These are phyloP conservation scores for Verbascum thapsus DNA, from an alignment of 257 asterid species.

Conservation along the genomic window DNA sequence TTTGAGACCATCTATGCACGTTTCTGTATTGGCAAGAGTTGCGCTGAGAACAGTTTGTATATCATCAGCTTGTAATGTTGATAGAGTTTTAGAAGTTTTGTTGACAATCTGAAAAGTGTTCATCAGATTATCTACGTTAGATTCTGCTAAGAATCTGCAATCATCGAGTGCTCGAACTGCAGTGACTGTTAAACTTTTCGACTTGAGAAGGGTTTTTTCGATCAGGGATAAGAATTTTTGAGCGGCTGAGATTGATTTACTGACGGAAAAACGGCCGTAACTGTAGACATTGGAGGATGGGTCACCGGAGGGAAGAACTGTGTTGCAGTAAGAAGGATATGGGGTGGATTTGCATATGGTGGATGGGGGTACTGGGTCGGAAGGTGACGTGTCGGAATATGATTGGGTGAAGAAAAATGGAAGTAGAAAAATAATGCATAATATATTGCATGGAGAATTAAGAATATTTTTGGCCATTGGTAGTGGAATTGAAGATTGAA, in stretches of 20 bases:
- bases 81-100: slow-evolving; percentile 39
- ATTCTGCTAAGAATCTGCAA: slow-evolving; percentile 56
- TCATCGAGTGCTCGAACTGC: slow-evolving; percentile 70
- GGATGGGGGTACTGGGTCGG: slow-evolving; percentile 36
- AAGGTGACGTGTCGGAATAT: slow-evolving; percentile 19
- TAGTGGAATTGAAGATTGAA: not conserved
- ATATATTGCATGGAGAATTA: not conserved
- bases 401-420: slow-evolving; percentile 14
- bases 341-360: slow-evolving; percentile 59
- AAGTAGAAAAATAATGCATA: slow-evolving; percentile 23
- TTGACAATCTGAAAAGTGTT: slow-evolving; percentile 34
- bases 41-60: slow-evolving; percentile 72
- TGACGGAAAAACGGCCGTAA: slow-evolving; percentile 60
- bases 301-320: slow-evolving; percentile 45
- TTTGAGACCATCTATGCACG: slow-evolving; percentile 68
- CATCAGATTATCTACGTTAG: slow-evolving; percentile 53
- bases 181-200: slow-evolving; percentile 41
- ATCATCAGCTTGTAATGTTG: slow-evolving; percentile 50
- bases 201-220: slow-evolving; percentile 34
- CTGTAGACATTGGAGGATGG: slow-evolving; percentile 56
- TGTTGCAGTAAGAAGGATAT: slow-evolving; percentile 53
- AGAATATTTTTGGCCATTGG: slow-evolving; percentile 26
- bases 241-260: slow-evolving; percentile 52
- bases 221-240: slow-evolving; percentile 50
- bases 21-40: slow-evolving; percentile 60